Evolutionary conservation across 1,139 yeast species (phyloP), one percentile per base, ranked within the genome.

Genomic region (Yamadazyma kanchanaburiensis): DNA sequence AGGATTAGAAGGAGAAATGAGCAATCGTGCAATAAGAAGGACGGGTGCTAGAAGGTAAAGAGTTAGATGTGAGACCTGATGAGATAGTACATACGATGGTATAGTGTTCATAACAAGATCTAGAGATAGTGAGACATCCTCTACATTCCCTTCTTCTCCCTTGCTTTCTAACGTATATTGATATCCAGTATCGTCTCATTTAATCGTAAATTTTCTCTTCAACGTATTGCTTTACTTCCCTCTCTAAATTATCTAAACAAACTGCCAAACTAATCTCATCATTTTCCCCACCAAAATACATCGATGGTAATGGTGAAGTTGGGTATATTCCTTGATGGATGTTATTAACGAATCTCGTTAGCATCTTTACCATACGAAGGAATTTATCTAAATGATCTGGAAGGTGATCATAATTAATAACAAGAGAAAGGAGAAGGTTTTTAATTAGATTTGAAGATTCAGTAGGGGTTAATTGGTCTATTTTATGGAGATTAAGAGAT

Each of bases 371-470:
- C 33, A 49, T 55, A 19, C 43, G 46, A n/a, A 61, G 58, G 21
- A 54, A 47, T 29, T 49, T 50, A 21, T 48, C 44, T 9, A 55
- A 39, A 30, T 49, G 53, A 7, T 27, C 27, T 9, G 63, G 61
- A 10, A 62, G 40, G 12, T 52, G 46, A 22, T 56, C 51, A 27
- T 48, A 53, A 15, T 55, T 47, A 4, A 62, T 48, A 26, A 63
- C 42, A 17, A 62, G 41, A 23, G 62, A 55, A 11, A 63, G 51
- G 55, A 62, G 53, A 11, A 62, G 35, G 37, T 58, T 58, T 30
- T 62, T 62, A 34, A 63, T 41, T 21, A 56, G 28, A 33, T 56
- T 58, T 22, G 53, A 43, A 42, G 58, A 40, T 37, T 60, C 60
- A 8, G 42, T 40, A 28, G 48, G 50, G 21, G 49, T 35, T 27